A percentile compares a stretch with the other conserved stretches of the same genome.
Conservation (phyloP, 805 yeast genomes). For the Saturnispora zaruensis region DNA sequence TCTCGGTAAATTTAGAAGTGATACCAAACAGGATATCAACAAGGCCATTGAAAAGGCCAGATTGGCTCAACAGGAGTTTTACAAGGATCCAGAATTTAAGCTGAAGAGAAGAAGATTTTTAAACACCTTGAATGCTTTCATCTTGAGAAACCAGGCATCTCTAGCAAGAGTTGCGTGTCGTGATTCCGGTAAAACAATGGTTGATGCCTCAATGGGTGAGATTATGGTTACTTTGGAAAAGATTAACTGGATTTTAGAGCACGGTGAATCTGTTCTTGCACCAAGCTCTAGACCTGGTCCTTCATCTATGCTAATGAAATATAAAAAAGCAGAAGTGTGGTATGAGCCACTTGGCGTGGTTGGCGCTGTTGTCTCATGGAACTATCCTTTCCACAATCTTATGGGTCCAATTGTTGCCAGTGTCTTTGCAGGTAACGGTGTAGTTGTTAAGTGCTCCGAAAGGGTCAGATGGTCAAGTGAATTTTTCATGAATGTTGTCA, state of each 20-base stretch:
- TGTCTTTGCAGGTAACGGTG: slow-evolving; percentile 83
- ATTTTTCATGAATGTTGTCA: slow-evolving; percentile 65
- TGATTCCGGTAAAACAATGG: slow-evolving; percentile 92
- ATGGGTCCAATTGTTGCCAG: slow-evolving; percentile 90
- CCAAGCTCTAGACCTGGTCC: slow-evolving; percentile 82
- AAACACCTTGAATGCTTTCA: slow-evolving; percentile 59
- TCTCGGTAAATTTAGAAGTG: slow-evolving; percentile 63
- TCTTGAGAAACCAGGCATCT: slow-evolving; percentile 73
- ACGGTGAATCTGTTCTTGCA: slow-evolving; percentile 67
- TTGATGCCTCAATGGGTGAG: slow-evolving; percentile 96
- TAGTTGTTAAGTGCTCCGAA: slow-evolving; percentile 90
- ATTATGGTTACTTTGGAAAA: slow-evolving; percentile 92
- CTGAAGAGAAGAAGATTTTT: slow-evolving; percentile 61
- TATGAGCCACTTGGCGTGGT: slow-evolving; percentile 91
- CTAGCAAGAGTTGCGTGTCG: slow-evolving; percentile 91
- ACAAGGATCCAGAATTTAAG: slow-evolving; percentile 42
- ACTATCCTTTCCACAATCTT: slow-evolving; percentile 91
- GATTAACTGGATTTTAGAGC: slow-evolving; percentile 75
- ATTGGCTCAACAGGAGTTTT: slow-evolving; percentile 47
- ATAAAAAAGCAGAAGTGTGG: slow-evolving; percentile 87
- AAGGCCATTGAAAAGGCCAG: slow-evolving; percentile 43
- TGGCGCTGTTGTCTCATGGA: slow-evolving; percentile 91
- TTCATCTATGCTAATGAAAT: slow-evolving; percentile 71
- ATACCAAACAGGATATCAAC: slow-evolving; percentile 66
- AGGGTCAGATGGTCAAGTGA: slow-evolving; percentile 92